phyloP scores from a whole-genome alignment of 257 asterid genomes.

The Solanum appendiculatum region DNA sequence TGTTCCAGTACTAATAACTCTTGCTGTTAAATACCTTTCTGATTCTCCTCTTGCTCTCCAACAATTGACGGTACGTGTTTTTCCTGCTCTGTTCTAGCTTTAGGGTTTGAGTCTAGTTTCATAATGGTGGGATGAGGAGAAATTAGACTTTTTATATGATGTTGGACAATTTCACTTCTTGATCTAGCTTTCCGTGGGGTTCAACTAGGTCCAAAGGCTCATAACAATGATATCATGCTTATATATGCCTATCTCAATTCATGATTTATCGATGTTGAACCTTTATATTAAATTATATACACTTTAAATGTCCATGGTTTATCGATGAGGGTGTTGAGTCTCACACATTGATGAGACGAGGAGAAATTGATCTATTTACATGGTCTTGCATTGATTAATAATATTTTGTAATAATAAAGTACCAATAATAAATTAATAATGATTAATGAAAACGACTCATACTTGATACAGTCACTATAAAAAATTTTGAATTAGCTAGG shows the following conservation, averaged over 20 bases:
- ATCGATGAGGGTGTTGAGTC: background rate
- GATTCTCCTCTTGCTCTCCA: constrained; percentile 66
- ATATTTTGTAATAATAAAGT: background rate
- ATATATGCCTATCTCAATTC: no score
- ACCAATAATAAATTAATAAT: background rate
- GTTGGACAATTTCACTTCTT: background rate
- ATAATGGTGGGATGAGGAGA: background rate
- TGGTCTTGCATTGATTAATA: background rate
- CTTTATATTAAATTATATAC: background rate
- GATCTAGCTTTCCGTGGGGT: no score
- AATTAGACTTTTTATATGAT: background rate
- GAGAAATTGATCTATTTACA: no score
- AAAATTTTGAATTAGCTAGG: no score
- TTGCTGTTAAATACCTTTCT: constrained; percentile 73
- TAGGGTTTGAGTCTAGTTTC: accelerated
- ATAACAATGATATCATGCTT: background rate
- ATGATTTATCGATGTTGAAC: no score
- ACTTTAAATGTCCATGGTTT: background rate
- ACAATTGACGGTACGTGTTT: constrained; percentile 41
- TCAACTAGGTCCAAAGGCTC: background rate
- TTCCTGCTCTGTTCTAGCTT: background rate
- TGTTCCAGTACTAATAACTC: constrained; percentile 80
- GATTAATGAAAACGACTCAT: background rate
- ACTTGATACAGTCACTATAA: background rate
- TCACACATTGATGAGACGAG: background rate